Base-by-base conservation (phyloP, 768 basidiomycete genomes). In the Pleurotus pulmonarius region DNA sequence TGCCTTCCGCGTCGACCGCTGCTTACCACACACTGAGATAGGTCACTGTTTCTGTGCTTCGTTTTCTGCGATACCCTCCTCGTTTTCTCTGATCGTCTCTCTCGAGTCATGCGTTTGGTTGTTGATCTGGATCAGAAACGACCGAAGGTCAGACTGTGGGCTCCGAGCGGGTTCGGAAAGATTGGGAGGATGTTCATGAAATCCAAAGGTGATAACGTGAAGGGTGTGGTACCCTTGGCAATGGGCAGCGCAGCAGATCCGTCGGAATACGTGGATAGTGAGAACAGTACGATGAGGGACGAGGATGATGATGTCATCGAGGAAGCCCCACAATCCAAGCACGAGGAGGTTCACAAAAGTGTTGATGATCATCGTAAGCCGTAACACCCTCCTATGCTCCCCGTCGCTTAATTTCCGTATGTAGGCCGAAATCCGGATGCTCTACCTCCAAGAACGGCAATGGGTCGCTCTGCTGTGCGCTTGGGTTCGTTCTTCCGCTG, bases 41-140 rank as follows among this genome's bases (percentile, higher is more conserved):
- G 77, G 29, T 75, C 78, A 3, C 66, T 80, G 2, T 80, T 73
- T 55, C 66, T 75, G 12, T 76, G 75, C 46, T 78, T 79, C 54
- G 75, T 78, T 1, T 79, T 77, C 63, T 71, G 71, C 39, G 75
- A 75, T 56, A 69, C 74, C 25, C 59, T 80, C 8, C 72, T 77
- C 20, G 70, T 70, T 1, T 78, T 76, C 43, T 69, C 75, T 0
- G 71, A 74, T 9, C 65, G 70, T 7, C 65, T 77, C 2, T 58
- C 65, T 11, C 66, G 64, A 12, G 58, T 77, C 3, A 59, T 78
- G 20, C 54, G 60, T n/a, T 55, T 72, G 20, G 49, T 73, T 4
- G 57, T 71, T 5, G 70, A 70, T 7, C 62, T 78, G 12, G 75
- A 77, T 51, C 44, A 45, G 6, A 69, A 70, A 58, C 65, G 78